Percentiles rank a stretch among this genome's conserved stretches.
phyloP scores from a whole-genome alignment of 164 flowering plant species.

The Vitis rotundifolia region DNA sequence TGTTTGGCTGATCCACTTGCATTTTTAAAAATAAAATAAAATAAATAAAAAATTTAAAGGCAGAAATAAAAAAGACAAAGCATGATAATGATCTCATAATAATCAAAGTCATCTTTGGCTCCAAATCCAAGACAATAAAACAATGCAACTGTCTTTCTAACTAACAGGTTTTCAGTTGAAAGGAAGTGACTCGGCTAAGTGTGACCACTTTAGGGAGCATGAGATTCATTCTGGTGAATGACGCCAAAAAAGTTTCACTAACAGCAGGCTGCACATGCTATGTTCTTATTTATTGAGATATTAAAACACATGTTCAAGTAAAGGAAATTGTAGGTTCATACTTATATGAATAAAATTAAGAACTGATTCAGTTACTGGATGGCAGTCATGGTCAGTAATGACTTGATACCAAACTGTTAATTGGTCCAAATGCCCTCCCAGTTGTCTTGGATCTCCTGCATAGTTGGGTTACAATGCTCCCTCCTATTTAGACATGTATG shows the following conservation, averaged over 20 bases:
- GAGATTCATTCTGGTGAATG: background rate
- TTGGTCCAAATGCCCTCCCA: background rate
- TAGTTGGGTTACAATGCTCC: background rate
- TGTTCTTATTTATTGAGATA: background rate
- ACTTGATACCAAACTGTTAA: background rate
- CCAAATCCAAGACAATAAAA: background rate
- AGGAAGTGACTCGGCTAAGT: background rate
- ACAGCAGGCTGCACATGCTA: slow-evolving; percentile 11
- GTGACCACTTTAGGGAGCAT: background rate
- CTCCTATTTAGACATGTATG: background rate
- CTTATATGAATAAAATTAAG: background rate
- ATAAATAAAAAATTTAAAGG: no score
- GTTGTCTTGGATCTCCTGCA: background rate
- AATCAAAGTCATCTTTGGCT: background rate
- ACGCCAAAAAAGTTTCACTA: background rate
- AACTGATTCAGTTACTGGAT: background rate
- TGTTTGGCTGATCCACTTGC: no score
- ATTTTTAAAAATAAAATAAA: no score
- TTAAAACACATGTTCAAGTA: background rate
- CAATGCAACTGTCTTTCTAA: background rate
- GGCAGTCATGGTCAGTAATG: background rate
- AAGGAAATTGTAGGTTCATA: background rate
- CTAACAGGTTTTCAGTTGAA: no score
- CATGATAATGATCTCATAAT: no score
- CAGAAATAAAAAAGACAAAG: no score